Percentiles rank a stretch among this genome's conserved stretches.
phyloP scores from a whole-genome alignment of 345 rosid species.

The Citrus glauca region DNA sequence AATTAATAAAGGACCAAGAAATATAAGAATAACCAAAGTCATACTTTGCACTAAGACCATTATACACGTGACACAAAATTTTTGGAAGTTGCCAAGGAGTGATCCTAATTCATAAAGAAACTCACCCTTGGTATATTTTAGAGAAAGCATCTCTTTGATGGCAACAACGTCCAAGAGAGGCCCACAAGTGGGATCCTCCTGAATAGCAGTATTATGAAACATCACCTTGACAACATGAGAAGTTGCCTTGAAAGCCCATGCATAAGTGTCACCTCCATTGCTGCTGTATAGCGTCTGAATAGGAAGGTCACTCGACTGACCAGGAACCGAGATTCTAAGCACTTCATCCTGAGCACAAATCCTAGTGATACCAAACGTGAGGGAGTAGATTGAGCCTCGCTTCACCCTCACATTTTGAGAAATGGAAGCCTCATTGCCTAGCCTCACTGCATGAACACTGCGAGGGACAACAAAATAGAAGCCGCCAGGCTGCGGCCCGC shows the following conservation, averaged over 20 bases:
- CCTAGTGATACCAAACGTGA: constrained; percentile 74
- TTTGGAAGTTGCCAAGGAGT: too few species aligned
- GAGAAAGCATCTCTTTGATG: constrained; percentile 63
- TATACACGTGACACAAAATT: too few species aligned
- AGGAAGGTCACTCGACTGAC: constrained; percentile 51
- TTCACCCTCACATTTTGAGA: constrained; percentile 50
- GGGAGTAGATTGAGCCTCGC: constrained; percentile 45
- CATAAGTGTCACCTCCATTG: constrained; percentile 81
- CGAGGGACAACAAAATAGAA: constrained; percentile 63
- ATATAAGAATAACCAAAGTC: too few species aligned
- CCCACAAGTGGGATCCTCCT: constrained; percentile 81
- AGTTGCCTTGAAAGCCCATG: constrained; percentile 60
- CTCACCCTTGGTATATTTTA: constrained; percentile 36
- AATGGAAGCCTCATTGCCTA: constrained; percentile 77
- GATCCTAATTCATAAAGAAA: background rate
- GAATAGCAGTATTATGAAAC: constrained; percentile 76
- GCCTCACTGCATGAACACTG: constrained; percentile 68
- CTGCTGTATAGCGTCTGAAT: constrained; percentile 71
- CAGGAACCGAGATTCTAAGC: constrained; percentile 43
- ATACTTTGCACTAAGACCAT: too few species aligned
- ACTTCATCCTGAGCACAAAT: constrained; percentile 39
- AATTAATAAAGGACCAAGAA: too few species aligned
- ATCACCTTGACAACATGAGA: constrained; percentile 45
- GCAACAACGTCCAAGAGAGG: constrained; percentile 81
- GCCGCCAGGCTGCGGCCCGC: constrained; percentile 88